Evolutionary conservation across 2,329 filamentous ascomycete genomes (phyloP).

Genomic region (Fusarium odoratissimum): DNA sequence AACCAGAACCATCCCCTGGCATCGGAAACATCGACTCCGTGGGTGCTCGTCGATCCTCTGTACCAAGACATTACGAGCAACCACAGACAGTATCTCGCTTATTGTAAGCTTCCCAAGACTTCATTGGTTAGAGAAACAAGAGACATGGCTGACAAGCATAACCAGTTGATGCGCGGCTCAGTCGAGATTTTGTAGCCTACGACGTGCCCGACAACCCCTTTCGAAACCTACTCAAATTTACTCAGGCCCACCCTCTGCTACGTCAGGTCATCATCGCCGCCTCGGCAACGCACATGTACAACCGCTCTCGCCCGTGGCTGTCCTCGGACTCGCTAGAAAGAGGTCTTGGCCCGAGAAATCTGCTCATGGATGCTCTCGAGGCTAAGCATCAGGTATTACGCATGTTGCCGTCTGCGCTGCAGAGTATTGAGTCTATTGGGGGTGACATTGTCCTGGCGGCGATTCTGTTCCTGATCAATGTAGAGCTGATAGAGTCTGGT

Average conservation of each 20-base stretch:
- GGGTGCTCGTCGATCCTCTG: slow-evolving; percentile 57
- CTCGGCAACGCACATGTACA: slow-evolving; percentile 61
- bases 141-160: slow-evolving; percentile 36
- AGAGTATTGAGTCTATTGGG: slow-evolving; percentile 51
- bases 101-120: slow-evolving; percentile 50
- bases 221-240: slow-evolving; percentile 57
- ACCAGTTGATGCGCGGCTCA: slow-evolving; percentile 61
- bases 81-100: slow-evolving; percentile 55
- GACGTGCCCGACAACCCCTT: slow-evolving; percentile 62
- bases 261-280: slow-evolving; percentile 61
- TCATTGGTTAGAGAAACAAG: slow-evolving; percentile 7
- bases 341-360: slow-evolving; percentile 42
- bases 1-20: slow-evolving; percentile 33
- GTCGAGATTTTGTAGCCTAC: slow-evolving; percentile 63
- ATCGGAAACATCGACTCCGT: slow-evolving; percentile 47
- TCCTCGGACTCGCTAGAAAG: slow-evolving; percentile 43
- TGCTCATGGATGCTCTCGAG: slow-evolving; percentile 57
- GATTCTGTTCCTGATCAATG: slow-evolving; percentile 62
- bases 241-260: slow-evolving; percentile 55
- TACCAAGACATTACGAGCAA: slow-evolving; percentile 66
- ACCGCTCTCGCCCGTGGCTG: slow-evolving; percentile 52
- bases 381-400: slow-evolving; percentile 59
- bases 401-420: slow-evolving; percentile 55
- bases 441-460: slow-evolving; percentile 58
- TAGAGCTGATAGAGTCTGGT: slow-evolving; percentile 62